phyloP scores from a whole-genome alignment of 2,329 filamentous ascomycete species.

The Cordyceps pruinosa region DNA sequence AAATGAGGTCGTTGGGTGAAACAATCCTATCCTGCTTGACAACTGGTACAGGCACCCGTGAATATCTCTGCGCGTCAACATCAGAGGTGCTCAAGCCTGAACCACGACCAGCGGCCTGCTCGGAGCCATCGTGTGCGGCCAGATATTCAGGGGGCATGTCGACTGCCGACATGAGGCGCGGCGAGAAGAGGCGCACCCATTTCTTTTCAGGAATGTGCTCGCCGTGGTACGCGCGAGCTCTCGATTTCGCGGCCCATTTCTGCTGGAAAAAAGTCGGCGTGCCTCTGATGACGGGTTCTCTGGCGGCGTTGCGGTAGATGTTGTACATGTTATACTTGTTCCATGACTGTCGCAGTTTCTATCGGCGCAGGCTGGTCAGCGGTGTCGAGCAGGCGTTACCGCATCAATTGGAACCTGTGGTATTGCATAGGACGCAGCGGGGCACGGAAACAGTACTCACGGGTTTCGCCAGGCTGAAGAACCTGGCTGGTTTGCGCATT shows the following conservation, averaged over 20 bases:
- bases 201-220: constrained; percentile 89
- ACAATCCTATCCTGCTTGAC: constrained; percentile 21
- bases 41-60: constrained; percentile 20
- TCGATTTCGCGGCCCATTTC: constrained; percentile 89
- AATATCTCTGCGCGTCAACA: constrained; percentile 29
- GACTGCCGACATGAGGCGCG: constrained; percentile 72
- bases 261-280: constrained; percentile 85
- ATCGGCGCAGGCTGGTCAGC: neutral
- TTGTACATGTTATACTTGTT: constrained; percentile 97
- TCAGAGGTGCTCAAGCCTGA: constrained; percentile 49
- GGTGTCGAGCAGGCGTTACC: neutral
- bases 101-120: constrained; percentile 76
- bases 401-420: neutral
- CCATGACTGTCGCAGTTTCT: constrained; percentile 96
- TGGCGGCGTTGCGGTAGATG: constrained; percentile 42
- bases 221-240: constrained; percentile 83
- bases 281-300: constrained; percentile 24
- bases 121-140: constrained; percentile 72
- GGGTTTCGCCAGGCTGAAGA: constrained; percentile 59
- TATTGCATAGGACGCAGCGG: neutral
- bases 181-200: constrained; percentile 89
- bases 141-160: constrained; percentile 78
- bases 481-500: constrained; percentile 52
- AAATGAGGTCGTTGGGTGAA: constrained; percentile 27
- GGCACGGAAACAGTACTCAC: constrained; percentile 37